Base-by-base conservation (phyloP, 129 eudicot species). In the Saposhnikovia divaricata region DNA sequence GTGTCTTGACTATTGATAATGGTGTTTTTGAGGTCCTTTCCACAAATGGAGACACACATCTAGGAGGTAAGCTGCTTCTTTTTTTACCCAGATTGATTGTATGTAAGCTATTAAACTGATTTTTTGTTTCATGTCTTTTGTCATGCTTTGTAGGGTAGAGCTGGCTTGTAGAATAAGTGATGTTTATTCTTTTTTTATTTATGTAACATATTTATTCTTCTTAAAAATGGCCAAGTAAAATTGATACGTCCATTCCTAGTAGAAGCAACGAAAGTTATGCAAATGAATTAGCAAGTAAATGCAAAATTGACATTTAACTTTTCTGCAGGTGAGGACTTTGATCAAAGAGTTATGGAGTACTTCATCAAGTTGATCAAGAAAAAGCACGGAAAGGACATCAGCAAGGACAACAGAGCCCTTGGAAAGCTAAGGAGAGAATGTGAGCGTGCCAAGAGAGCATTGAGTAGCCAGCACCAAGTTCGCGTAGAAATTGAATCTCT, bases 371-470 rank as follows among this genome's bases (percentile, higher is more conserved):
- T 90, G 81, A 87, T 90, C 83, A 90, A 90, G 87, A 90, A 90
- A 82, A 90, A 90, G 91, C 94, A 90, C 40, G 94, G 94, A 14
- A 90, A 87, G 82, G 94, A 90, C 90, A 90, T 90, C 87, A 90
- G 94, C 90, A 90, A 90, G 87, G 94, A 90, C 86, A 90, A 90
- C 86, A 84, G 94, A 86, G 94, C 94, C 83, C 91, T 90, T 48
- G 91, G 94, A 73, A 90, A 90, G 81, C 81, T 90, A 15, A 90
- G 94, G 80, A 88, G 94, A 63, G 94, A 90, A 86, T 82, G 84
- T 63, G 94, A 90, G 78, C 90, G 94, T 82, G 94, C 94, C 79
- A 90, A 90, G 86, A 86, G 94, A 72, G 89, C 94, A 2, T 82
- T 90, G 85, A 87, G 91, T 81, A 90, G 94, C 88, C 94, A 90